Evolutionary conservation across 495 filamentous ascomycete species (phyloP).

Genomic region (Cudoniella acicularis): DNA sequence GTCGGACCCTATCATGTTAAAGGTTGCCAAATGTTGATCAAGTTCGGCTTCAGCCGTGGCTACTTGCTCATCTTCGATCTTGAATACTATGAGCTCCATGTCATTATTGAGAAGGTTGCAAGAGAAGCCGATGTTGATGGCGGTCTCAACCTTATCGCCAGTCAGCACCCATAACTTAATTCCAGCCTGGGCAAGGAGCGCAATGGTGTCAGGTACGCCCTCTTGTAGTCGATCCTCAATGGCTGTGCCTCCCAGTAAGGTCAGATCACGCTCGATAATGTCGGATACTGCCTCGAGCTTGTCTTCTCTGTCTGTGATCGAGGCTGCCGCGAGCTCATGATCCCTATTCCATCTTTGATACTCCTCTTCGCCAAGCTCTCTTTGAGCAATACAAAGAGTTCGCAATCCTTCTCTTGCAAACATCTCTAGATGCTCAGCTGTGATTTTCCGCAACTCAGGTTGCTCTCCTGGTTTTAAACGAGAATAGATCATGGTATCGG

Average conservation of each 20-base stretch:
- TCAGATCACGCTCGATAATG: conserved; percentile 84
- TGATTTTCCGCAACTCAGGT: conserved; percentile 71
- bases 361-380: conserved; percentile 76
- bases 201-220: conserved; percentile 95
- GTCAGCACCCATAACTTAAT: conserved; percentile 99
- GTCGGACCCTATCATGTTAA: conserved; percentile 80
- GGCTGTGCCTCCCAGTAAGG: conserved; percentile 89
- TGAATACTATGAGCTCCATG: conserved; percentile 94
- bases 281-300: conserved; percentile 90
- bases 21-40: conserved; percentile 65
- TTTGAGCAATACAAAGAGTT: conserved; percentile 92
- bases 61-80: conserved; percentile 70
- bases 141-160: conserved; percentile 98
- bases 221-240: conserved; percentile 98
- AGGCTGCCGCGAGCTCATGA: conserved; percentile 81
- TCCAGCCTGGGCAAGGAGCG: conserved; percentile 84
- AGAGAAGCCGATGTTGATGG: conserved; percentile 99
- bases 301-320: conserved; percentile 85
- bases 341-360: conserved; percentile 82
- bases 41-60: conserved; percentile 64
- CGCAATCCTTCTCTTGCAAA: conserved; percentile 94
- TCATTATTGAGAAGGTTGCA: conserved; percentile 96
- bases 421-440: conserved; percentile 92
- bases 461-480: conserved; percentile 84
- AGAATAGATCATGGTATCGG: conserved; percentile 96